Evolutionary conservation across 1,284 basidiomycete genomes (phyloP).

Genomic region (Tranzscheliella williamsii): DNA sequence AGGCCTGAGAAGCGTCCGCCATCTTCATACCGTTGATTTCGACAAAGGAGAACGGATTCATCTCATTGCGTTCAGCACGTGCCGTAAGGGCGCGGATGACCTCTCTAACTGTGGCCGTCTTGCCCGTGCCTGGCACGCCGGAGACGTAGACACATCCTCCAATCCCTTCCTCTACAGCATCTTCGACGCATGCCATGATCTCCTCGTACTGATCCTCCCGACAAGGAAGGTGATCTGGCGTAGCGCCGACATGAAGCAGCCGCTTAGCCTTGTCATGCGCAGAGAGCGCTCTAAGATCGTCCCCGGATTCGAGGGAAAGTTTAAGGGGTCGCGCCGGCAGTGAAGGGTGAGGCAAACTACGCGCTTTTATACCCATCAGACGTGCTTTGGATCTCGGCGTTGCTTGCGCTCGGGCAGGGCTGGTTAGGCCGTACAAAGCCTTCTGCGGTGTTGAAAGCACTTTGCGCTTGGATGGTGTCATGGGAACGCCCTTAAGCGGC

Average conservation of each 20-base stretch:
- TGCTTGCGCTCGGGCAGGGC: constrained; percentile 30
- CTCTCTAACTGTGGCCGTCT: constrained; percentile 89
- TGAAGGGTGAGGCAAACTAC: constrained; percentile 26
- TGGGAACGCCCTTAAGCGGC: constrained; percentile 18
- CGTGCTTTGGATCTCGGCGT: constrained; percentile 38
- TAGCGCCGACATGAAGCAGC: constrained; percentile 86
- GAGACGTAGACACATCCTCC: constrained; percentile 96
- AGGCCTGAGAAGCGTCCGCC: constrained; percentile 53
- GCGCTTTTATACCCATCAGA: constrained; percentile 27
- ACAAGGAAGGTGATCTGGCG: constrained; percentile 87
- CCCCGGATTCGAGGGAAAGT: constrained; percentile 30
- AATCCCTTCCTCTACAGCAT: constrained; percentile 85
- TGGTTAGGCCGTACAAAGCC: constrained; percentile 14
- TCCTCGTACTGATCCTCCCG: constrained; percentile 82
- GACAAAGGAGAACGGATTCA: constrained; percentile 90
- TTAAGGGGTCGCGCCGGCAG: constrained; percentile 43
- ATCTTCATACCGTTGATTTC: constrained; percentile 92
- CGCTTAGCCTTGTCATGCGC: constrained; percentile 50
- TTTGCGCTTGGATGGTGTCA: constrained; percentile 30
- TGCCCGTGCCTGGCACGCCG: constrained; percentile 85
- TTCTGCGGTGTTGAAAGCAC: constrained; percentile 27
- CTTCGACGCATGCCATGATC: constrained; percentile 77
- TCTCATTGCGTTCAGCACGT: constrained; percentile 68
- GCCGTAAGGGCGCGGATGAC: constrained; percentile 71
- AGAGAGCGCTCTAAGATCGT: constrained; percentile 26